These are phyloP conservation scores for Euphorbia corollata DNA, from an alignment of 441 rosid species.

Conservation along the genomic window DNA sequence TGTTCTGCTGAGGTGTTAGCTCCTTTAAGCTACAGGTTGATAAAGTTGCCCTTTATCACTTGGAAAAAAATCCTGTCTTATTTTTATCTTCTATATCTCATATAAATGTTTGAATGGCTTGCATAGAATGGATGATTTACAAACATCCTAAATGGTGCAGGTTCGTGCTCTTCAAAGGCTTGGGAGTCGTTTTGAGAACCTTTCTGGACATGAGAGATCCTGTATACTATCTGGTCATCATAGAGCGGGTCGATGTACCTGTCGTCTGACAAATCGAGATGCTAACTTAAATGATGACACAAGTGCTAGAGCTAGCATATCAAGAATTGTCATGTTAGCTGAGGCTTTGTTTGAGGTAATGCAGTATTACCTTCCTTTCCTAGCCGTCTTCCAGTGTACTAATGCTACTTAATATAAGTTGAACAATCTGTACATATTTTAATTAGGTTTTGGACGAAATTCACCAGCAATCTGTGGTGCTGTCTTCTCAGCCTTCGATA, in stretches of 20 bases:
- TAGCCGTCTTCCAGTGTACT: no score
- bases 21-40: conserved; percentile 9
- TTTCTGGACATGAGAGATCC: conserved; percentile 81
- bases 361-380: neutral
- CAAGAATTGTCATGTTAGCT: conserved; percentile 91
- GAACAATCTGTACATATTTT: conserved; percentile 22
- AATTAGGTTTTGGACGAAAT: conserved; percentile 97
- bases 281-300: conserved; percentile 54
- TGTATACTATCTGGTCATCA: conserved; percentile 86
- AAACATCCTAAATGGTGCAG: conserved; percentile 30
- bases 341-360: conserved; percentile 94
- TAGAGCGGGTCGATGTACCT: conserved; percentile 78
- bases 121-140: conserved; percentile 22
- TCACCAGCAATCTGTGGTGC: conserved; percentile 93
- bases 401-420: no score
- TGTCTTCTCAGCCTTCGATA: conserved; percentile 78
- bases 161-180: conserved; percentile 91
- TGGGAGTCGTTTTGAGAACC: conserved; percentile 87
- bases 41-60: conserved; percentile 4
- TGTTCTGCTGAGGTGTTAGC: conserved; percentile 6
- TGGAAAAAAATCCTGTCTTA: neutral
- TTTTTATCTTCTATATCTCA: neutral
- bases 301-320: conserved; percentile 87
- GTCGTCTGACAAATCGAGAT: conserved; percentile 49
- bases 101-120: conserved; percentile 10